phyloP scores from a whole-genome alignment of 495 filamentous ascomycete genomes.

The Cairneyella variabilis region DNA sequence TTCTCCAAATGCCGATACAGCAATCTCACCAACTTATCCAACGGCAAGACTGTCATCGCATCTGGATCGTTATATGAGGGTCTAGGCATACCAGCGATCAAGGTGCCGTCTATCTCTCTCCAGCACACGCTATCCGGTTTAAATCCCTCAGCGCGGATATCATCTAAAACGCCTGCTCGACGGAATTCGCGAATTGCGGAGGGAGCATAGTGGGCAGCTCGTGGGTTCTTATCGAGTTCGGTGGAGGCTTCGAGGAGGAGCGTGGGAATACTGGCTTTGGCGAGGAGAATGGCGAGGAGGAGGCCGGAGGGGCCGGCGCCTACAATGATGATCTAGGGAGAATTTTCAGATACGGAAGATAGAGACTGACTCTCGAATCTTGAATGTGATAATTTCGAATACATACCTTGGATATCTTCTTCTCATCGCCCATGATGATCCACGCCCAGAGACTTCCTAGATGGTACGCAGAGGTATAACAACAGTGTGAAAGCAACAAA shows the following conservation, averaged over 20 bases:
- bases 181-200: conserved; percentile 49
- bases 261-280: conserved; percentile 48
- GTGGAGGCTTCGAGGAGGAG: conserved; percentile 47
- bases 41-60: conserved; percentile 43
- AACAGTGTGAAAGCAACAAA: too few species aligned
- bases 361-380: too few species aligned
- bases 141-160: conserved; percentile 46
- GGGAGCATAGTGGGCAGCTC: conserved; percentile 49
- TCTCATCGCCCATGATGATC: too few species aligned
- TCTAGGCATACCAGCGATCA: conserved; percentile 31
- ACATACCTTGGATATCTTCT: too few species aligned
- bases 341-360: too few species aligned
- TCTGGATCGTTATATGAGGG: conserved; percentile 33
- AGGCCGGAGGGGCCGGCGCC: too few species aligned
- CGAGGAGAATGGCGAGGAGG: conserved; percentile 50
- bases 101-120: conserved; percentile 41
- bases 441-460: too few species aligned
- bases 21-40: conserved; percentile 42
- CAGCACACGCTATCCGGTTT: conserved; percentile 48
- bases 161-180: conserved; percentile 52
- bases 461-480: too few species aligned
- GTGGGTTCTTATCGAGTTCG: conserved; percentile 49
- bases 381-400: too few species aligned
- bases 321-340: conserved; percentile 49
- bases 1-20: conserved; percentile 44